These are phyloP conservation scores for Kitagawia praeruptora DNA, from an alignment of 129 eudicot species.

Conservation along the genomic window DNA sequence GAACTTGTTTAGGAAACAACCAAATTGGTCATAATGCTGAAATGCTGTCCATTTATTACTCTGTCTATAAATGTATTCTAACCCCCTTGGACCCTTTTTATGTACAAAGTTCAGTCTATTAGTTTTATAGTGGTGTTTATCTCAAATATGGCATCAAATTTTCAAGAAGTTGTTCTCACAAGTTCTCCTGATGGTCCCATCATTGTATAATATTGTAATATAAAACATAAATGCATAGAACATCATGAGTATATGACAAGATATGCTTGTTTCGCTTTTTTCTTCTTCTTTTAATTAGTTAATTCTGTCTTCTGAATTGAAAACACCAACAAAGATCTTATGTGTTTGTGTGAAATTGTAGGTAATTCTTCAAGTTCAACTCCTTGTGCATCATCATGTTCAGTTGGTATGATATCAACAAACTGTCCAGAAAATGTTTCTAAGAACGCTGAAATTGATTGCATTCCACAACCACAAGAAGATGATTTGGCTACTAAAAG, in stretches of 20 bases:
- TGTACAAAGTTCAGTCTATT: not conserved
- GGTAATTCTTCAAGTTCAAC: no score
- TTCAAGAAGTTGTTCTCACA: slow-evolving; percentile 20
- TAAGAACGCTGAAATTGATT: no score
- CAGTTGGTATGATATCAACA: no score
- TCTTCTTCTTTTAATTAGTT: not conserved
- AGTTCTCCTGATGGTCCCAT: slow-evolving; percentile 25
- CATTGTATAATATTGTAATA: not conserved
- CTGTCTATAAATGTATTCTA: not conserved
- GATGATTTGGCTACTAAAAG: no score
- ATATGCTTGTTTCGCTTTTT: not conserved
- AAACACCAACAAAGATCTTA: no score
- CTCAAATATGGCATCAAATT: slow-evolving; percentile 16
- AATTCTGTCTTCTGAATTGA: no score
- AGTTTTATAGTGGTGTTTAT: not conserved
- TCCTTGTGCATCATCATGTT: no score
- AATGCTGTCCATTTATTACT: slow-evolving; percentile 8
- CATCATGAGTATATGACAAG: not conserved
- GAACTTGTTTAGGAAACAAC: slow-evolving; percentile 1
- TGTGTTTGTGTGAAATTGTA: no score
- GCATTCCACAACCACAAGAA: no score
- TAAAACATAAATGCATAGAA: not conserved
- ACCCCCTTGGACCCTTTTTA: not conserved
- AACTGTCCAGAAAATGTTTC: no score
- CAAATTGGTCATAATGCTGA: slow-evolving; percentile 6